These are phyloP conservation scores for Sphagnurus paluster DNA, from an alignment of 1,284 basidiomycete genomes.

Conservation along the genomic window DNA sequence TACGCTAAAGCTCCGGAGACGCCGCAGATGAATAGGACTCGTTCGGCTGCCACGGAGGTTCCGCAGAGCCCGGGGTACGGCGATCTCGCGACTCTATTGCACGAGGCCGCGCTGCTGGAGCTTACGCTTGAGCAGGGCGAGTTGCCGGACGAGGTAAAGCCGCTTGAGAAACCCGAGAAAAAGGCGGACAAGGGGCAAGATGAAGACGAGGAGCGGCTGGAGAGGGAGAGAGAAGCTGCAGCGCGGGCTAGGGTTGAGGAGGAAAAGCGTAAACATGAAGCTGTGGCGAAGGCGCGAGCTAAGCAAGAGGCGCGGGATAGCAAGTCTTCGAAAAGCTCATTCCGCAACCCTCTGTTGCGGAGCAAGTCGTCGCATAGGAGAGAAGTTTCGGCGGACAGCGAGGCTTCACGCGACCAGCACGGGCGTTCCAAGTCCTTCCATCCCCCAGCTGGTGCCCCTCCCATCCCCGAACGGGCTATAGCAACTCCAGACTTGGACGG, in stretches of 20 bases:
- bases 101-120: conserved; percentile 53
- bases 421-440: conserved; percentile 10
- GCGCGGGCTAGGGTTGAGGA: conserved; percentile 19
- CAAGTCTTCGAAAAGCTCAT: conserved; percentile 17
- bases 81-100: conserved; percentile 48
- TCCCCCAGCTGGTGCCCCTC: conserved; percentile 2
- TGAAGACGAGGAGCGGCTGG: conserved; percentile 11
- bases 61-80: conserved; percentile 42
- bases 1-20: conserved; percentile 24
- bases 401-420: conserved; percentile 7
- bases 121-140: conserved; percentile 44
- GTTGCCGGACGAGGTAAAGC: conserved; percentile 31
- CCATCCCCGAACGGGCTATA: conserved; percentile 12
- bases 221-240: conserved; percentile 10
- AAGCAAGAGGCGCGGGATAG: conserved; percentile 13
- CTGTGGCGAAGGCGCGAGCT: conserved; percentile 14
- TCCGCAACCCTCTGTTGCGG: conserved; percentile 14
- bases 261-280: conserved; percentile 16
- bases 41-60: conserved; percentile 25
- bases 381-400: conserved; percentile 7
- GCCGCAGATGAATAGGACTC: conserved; percentile 27
- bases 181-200: conserved; percentile 11
- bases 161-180: conserved; percentile 4
- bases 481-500: conserved; percentile 9
- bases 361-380: conserved; percentile 14